These are phyloP conservation scores for Penicillium daleae DNA, from an alignment of 495 filamentous ascomycete genomes.

Conservation along the genomic window DNA sequence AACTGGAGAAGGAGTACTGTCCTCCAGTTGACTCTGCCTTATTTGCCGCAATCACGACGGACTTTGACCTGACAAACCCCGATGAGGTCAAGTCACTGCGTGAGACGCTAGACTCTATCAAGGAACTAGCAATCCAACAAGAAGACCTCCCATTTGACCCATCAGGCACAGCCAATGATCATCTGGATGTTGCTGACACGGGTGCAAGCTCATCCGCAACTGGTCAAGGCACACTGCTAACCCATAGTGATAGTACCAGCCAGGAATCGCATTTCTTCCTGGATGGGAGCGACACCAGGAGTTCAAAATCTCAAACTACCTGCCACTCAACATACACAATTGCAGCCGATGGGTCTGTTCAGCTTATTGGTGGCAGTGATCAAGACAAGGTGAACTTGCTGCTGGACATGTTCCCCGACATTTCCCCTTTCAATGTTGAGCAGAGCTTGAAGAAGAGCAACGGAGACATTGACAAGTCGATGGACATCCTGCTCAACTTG, in stretches of 20 bases:
- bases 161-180: conserved; percentile 57
- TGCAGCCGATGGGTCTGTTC: conserved; percentile 35
- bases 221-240: conserved; percentile 1
- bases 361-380: conserved; percentile 54
- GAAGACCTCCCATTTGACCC: conserved; percentile 77
- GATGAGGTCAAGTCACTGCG: conserved; percentile 56
- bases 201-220: conserved; percentile 3
- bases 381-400: conserved; percentile 62
- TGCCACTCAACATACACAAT: conserved; percentile 36
- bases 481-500: conserved; percentile 81
- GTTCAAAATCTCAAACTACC: neutral
- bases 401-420: conserved; percentile 68
- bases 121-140: conserved; percentile 62
- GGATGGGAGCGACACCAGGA: neutral
- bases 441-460: conserved; percentile 66
- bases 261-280: conserved; percentile 35
- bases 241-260: conserved; percentile 50
- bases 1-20: conserved; percentile 57
- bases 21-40: conserved; percentile 66
- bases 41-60: conserved; percentile 65
- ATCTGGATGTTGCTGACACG: conserved; percentile 23
- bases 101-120: conserved; percentile 59
- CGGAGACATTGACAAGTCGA: conserved; percentile 65
- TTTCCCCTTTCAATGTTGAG: conserved; percentile 64
- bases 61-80: conserved; percentile 61